phyloP scores from a whole-genome alignment of 2,329 filamentous ascomycete species.

The Penicillium sp. region DNA sequence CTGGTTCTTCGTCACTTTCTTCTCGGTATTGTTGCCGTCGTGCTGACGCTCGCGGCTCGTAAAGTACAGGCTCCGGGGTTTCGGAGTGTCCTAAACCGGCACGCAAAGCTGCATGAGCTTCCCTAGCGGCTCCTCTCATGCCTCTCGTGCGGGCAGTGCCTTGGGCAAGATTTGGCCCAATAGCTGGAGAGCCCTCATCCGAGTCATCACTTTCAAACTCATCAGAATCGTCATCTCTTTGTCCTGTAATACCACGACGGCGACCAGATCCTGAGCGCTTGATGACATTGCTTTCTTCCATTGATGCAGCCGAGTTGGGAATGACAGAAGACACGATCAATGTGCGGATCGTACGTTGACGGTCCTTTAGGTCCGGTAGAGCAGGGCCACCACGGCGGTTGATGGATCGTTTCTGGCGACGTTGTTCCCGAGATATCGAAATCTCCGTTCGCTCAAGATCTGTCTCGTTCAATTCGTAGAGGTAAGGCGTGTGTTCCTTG shows the following conservation, averaged over 20 bases:
- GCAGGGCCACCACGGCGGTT: slow-evolving; percentile 90
- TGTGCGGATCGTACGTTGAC: slow-evolving; percentile 88
- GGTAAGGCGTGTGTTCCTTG: slow-evolving; percentile 88
- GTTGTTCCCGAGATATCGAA: slow-evolving; percentile 88
- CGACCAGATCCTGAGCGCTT: slow-evolving; percentile 68
- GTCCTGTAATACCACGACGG: slow-evolving; percentile 59
- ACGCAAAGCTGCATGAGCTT: slow-evolving; percentile 81
- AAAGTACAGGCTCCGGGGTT: slow-evolving; percentile 75
- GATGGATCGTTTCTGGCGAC: slow-evolving; percentile 91
- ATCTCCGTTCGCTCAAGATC: slow-evolving; percentile 89
- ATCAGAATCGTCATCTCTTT: slow-evolving; percentile 73
- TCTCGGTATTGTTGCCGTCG: slow-evolving; percentile 69
- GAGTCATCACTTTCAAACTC: slow-evolving; percentile 92
- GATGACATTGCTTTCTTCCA: slow-evolving; percentile 85
- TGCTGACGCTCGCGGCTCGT: slow-evolving; percentile 69
- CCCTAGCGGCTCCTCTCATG: slow-evolving; percentile 83
- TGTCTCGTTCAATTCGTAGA: slow-evolving; percentile 89
- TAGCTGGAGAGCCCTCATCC: slow-evolving; percentile 77
- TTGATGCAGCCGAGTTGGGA: slow-evolving; percentile 74
- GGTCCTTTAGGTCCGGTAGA: slow-evolving; percentile 92
- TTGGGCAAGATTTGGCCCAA: slow-evolving; percentile 62
- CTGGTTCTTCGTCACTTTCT: slow-evolving; percentile 71
- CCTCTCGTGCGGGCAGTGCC: slow-evolving; percentile 83
- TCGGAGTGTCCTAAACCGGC: slow-evolving; percentile 75
- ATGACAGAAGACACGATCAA: slow-evolving; percentile 89